Percentiles rank a stretch among this genome's conserved stretches.
Conservation (phyloP, 805 yeast species). For the Kuraishia hungarica region DNA sequence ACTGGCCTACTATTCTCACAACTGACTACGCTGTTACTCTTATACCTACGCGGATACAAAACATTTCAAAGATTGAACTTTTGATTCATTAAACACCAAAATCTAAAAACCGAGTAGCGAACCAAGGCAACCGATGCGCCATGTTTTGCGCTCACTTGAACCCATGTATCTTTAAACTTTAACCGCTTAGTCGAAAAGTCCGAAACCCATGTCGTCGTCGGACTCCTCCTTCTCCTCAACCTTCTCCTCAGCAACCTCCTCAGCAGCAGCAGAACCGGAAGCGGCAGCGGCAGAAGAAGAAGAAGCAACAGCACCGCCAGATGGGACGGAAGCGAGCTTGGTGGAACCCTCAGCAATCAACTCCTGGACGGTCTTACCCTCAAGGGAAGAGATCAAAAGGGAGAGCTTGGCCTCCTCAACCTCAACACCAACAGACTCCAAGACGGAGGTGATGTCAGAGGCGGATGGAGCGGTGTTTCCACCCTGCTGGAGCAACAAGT, state of each 20-base stretch:
- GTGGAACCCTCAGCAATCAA: constrained; percentile 91
- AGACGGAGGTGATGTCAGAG: constrained; percentile 61
- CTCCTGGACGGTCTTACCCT: constrained; percentile 87
- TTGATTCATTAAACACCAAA: constrained; percentile 1
- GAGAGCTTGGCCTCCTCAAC: constrained; percentile 84
- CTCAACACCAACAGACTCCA: constrained; percentile 77
- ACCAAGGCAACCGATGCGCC: background rate
- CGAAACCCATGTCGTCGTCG: constrained; percentile 80
- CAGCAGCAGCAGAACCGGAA: constrained; percentile 65
- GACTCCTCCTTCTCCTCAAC: constrained; percentile 55
- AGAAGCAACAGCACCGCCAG: constrained; percentile 95
- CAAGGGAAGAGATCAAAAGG: constrained; percentile 73
- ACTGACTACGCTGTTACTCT: too few relatives aligned
- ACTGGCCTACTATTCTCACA: too few relatives aligned
- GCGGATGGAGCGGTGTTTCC: constrained; percentile 90
- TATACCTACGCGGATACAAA: background rate
- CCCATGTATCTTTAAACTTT: background rate
- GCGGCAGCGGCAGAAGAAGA: constrained; percentile 64
- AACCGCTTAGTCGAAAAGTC: constrained; percentile 25
- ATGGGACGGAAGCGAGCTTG: constrained; percentile 95
- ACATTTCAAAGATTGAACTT: constrained; percentile 1
- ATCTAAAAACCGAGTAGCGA: background rate
- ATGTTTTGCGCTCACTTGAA: background rate
- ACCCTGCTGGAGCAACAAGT: constrained; percentile 95
- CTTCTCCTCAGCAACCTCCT: constrained; percentile 62